Conservation (phyloP, 1,284 basidiomycete genomes). For the Limonomyces culmigenus region DNA sequence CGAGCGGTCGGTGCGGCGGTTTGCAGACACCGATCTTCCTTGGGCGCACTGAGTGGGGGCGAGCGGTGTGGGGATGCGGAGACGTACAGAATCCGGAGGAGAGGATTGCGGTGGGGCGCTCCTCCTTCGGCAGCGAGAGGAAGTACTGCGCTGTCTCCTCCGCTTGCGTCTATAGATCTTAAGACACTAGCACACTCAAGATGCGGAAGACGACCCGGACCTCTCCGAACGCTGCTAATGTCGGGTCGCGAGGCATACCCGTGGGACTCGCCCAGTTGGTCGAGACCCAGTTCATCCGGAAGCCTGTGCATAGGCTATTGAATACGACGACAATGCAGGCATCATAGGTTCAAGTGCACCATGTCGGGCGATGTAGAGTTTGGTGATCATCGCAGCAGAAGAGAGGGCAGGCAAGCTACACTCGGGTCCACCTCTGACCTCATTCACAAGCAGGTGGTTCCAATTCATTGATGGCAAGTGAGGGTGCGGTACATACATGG, state of each 20-base stretch:
- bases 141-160: conserved; percentile 54
- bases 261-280: conserved; percentile 53
- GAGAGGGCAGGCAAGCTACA: too few relatives aligned
- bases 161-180: conserved; percentile 41
- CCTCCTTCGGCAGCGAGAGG: conserved; percentile 39
- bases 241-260: conserved; percentile 59
- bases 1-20: conserved; percentile 50
- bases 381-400: conserved; percentile 30
- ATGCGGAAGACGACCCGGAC: conserved; percentile 15
- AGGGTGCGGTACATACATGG: too few relatives aligned
- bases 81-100: conserved; percentile 64
- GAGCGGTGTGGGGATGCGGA: neutral
- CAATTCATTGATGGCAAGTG: too few relatives aligned
- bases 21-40: conserved; percentile 67
- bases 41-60: neutral
- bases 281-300: conserved; percentile 56
- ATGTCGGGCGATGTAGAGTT: conserved; percentile 68
- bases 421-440: too few relatives aligned
- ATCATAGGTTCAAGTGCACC: conserved; percentile 23
- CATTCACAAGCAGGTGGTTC: too few relatives aligned
- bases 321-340: neutral
- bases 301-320: conserved; percentile 27
- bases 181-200: neutral
- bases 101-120: conserved; percentile 62
- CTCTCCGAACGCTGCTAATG: conserved; percentile 62